phyloP scores from a whole-genome alignment of 2,329 filamentous ascomycete genomes.

The Nemania sp. region DNA sequence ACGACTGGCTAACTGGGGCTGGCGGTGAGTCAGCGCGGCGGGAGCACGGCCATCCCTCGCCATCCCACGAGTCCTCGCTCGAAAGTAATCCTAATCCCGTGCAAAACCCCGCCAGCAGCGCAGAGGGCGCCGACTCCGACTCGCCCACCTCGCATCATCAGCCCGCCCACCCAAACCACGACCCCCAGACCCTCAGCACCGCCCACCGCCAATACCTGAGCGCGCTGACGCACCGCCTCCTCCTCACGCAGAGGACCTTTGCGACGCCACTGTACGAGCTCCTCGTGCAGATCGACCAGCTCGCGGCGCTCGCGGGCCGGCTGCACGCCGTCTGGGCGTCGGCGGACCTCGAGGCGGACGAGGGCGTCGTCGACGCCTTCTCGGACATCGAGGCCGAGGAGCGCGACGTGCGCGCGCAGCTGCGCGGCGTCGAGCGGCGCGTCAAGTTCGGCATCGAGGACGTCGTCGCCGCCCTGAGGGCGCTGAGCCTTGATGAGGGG shows the following conservation, averaged over 20 bases:
- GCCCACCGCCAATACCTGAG: conserved; percentile 80
- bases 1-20: conserved; percentile 67
- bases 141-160: background rate
- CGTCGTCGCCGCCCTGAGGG: conserved; percentile 54
- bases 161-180: conserved; percentile 56
- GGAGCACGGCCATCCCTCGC: conserved; percentile 22
- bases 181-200: conserved; percentile 81
- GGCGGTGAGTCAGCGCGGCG: conserved; percentile 35
- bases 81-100: background rate
- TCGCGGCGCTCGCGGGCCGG: conserved; percentile 76
- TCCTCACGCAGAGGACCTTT: conserved; percentile 62
- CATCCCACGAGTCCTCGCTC: background rate
- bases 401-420: conserved; percentile 64
- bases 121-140: conserved; percentile 11
- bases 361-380: conserved; percentile 78
- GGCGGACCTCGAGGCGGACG: conserved; percentile 79
- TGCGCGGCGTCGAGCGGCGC: conserved; percentile 65
- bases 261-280: conserved; percentile 68
- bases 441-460: conserved; percentile 71
- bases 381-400: conserved; percentile 76
- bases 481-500: conserved; percentile 23
- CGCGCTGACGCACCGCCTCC: conserved; percentile 67
- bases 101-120: background rate
- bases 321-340: conserved; percentile 77
- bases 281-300: conserved; percentile 76